Evolutionary conservation across 2,329 filamentous ascomycete genomes (phyloP).

Genomic region (Biscogniauxia mediterranea): DNA sequence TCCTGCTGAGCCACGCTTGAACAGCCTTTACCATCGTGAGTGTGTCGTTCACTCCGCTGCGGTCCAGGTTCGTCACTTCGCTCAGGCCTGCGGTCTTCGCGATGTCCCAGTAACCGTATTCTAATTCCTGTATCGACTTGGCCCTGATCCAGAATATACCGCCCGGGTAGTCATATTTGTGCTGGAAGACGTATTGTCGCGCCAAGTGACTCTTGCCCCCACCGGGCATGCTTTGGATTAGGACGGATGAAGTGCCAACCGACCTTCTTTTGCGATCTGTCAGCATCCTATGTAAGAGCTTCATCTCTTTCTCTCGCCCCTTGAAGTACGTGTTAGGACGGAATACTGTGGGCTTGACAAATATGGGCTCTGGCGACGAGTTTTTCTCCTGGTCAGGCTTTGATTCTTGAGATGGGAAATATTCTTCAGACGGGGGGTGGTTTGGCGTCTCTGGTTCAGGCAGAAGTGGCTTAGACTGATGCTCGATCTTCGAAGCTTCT

Average conservation of each 20-base stretch:
- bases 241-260: constrained; percentile 59
- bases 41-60: constrained; percentile 38
- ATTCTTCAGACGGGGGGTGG: constrained; percentile 23
- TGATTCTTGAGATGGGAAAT: constrained; percentile 32
- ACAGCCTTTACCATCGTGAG: constrained; percentile 55
- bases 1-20: constrained; percentile 58
- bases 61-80: constrained; percentile 40
- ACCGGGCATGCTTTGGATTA: constrained; percentile 64
- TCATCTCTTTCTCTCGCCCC: constrained; percentile 57
- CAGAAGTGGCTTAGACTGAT: constrained; percentile 28
- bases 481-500: constrained; percentile 27
- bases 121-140: constrained; percentile 56
- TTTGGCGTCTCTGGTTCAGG: constrained; percentile 26
- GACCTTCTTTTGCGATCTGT: constrained; percentile 54
- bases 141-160: constrained; percentile 70
- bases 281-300: constrained; percentile 57
- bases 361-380: constrained; percentile 28
- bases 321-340: constrained; percentile 59
- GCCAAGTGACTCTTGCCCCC: constrained; percentile 69
- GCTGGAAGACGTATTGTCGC: constrained; percentile 63
- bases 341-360: constrained; percentile 53
- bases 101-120: constrained; percentile 65
- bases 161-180: constrained; percentile 58
- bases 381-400: constrained; percentile 21
- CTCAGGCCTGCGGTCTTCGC: constrained; percentile 54